A percentile compares a stretch with the other conserved stretches of the same genome.
phyloP scores from a whole-genome alignment of 2,329 filamentous ascomycete species.

The Diaporthe sp. region DNA sequence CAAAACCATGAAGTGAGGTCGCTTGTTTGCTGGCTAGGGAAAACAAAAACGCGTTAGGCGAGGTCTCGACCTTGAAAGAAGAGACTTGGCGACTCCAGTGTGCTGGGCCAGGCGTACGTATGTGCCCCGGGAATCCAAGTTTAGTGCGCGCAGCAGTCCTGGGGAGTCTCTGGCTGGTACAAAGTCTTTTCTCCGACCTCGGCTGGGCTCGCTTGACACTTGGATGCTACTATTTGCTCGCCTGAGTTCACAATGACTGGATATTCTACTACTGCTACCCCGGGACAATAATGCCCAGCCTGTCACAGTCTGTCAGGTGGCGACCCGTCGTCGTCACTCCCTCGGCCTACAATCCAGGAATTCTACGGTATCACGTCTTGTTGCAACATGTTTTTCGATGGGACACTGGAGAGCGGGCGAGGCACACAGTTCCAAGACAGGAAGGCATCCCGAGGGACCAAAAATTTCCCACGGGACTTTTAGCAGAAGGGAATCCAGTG shows the following conservation, averaged over 20 bases:
- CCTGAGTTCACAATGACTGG: background rate
- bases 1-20: background rate
- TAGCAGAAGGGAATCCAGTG: constrained; percentile 3
- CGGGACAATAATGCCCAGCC: background rate
- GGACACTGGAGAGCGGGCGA: background rate
- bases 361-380: background rate
- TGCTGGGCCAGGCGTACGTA: constrained; percentile 3
- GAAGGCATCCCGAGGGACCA: background rate
- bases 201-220: background rate
- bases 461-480: constrained; percentile 16
- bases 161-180: background rate
- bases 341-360: no score
- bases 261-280: background rate
- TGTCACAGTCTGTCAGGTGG: background rate
- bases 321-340: background rate
- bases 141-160: background rate
- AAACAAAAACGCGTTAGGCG: constrained; percentile 14
- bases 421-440: background rate
- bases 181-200: constrained; percentile 18
- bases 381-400: background rate
- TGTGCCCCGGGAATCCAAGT: background rate
- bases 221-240: background rate
- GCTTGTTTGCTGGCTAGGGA: background rate
- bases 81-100: constrained; percentile 16
- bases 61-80: constrained; percentile 7